Evolutionary conservation across 1,284 basidiomycete species (phyloP), one percentile per base, ranked within the genome.

Genomic region (Fomitiporia mediterranea): DNA sequence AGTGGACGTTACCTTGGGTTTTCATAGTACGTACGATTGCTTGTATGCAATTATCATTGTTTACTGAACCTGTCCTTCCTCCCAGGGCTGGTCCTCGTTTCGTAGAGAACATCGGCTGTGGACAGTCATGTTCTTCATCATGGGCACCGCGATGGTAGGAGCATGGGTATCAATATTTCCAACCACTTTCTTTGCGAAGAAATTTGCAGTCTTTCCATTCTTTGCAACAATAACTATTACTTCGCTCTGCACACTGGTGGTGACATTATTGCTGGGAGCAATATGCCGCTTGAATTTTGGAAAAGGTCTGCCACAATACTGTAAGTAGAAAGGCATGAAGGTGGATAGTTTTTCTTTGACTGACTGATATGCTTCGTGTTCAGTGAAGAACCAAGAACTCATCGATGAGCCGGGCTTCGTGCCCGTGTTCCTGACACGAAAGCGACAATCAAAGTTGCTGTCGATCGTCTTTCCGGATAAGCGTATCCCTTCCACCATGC

Each of bases 191-290:
- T 66, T 62, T 51, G 54, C 52, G 17, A 53, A 61, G 35, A 60
- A 55, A 3, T 63, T 66, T 60, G 51, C 57, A 40, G 60, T 56
- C 25, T 65, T 62, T 62, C 38, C 58, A 2, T 65, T 65, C 58
- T 66, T 66, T 51, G 63, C 59, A 9, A 55, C 60, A 11, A 42
- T 63, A 19, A 61, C 56, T 30, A 46, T 57, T 21, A 53, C 59
- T 17, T 60, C 61, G 9, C 51, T 61, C 27, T 34, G 56, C n/a
- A 28, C 64, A 28, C 58, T 61, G 5, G 40, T 59, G 1, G n/a
- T 56, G 9, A 60, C 61, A 2, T 39, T 65, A 37, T 55, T 57
- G 7, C 58, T 66, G 23, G 65, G 58, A 6, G 34, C 62, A 42
- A 25, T 59, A 4, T 62, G 64, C 23, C 57, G 63, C 15, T 23